phyloP scores from a whole-genome alignment of 2,329 filamentous ascomycete species.

The Aureobasidium uvarum region DNA sequence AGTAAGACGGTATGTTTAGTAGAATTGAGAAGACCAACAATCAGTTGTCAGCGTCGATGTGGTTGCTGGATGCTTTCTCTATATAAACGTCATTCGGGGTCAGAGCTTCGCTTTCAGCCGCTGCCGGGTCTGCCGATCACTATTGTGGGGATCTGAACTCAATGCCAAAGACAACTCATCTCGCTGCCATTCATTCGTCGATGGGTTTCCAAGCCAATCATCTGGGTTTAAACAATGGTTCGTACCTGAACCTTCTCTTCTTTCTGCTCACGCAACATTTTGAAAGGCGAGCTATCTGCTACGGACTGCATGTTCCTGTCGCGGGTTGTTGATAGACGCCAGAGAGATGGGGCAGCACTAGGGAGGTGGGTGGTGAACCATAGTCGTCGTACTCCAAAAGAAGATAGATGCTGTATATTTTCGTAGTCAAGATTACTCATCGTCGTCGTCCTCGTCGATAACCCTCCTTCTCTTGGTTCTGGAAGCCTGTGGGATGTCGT shows the following conservation, averaged over 20 bases:
- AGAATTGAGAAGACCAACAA: neutral
- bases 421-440: conserved; percentile 30
- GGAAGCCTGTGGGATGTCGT: conserved; percentile 32
- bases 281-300: neutral
- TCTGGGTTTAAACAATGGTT: neutral
- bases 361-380: neutral
- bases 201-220: neutral
- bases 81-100: conserved; percentile 17
- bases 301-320: neutral
- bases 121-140: neutral
- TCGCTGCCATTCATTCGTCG: neutral
- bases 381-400: neutral
- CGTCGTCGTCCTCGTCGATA: conserved; percentile 50
- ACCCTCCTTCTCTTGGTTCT: conserved; percentile 47
- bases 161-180: neutral
- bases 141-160: conserved; percentile 12
- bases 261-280: neutral
- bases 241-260: neutral
- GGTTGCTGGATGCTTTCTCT: neutral
- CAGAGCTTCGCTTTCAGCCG: conserved; percentile 9
- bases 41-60: neutral
- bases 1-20: neutral
- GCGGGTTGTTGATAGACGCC: neutral
- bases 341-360: neutral
- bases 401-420: neutral